These are phyloP conservation scores for Lactuca saligna DNA, from an alignment of 129 eudicot species.

Conservation along the genomic window DNA sequence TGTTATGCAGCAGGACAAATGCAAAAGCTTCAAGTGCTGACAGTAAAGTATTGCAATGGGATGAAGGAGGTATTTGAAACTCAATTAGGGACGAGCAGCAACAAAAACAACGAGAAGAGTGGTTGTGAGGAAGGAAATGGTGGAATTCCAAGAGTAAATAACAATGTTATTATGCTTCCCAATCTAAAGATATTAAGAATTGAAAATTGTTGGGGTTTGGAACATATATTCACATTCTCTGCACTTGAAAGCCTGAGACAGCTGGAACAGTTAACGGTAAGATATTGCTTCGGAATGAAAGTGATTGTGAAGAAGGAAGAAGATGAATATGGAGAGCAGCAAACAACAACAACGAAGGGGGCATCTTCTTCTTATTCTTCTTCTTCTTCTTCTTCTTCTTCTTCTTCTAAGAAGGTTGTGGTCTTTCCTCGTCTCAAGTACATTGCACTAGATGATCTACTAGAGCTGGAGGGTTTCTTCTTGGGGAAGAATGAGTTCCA, in stretches of 20 bases:
- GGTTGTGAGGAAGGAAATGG: background rate
- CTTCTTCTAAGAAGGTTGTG: background rate
- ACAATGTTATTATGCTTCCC: background rate
- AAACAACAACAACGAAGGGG: background rate
- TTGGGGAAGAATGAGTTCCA: slow-evolving; percentile 13
- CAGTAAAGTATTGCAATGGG: background rate
- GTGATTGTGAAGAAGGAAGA: slow-evolving; percentile 15
- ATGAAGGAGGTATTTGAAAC: background rate
- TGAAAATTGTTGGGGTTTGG: background rate
- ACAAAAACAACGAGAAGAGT: background rate
- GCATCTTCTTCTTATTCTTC: too few relatives aligned
- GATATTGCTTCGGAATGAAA: background rate
- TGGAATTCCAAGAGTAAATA: too few relatives aligned
- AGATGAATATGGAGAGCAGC: background rate
- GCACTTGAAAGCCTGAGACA: background rate
- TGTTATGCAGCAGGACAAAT: background rate
- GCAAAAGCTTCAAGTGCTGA: background rate
- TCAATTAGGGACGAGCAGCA: background rate
- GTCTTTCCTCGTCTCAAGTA: slow-evolving; percentile 10
- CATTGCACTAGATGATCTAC: background rate
- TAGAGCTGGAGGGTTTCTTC: slow-evolving; percentile 15
- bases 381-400: too few relatives aligned
- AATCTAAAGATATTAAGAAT: background rate
- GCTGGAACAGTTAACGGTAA: background rate
- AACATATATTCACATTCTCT: slow-evolving; percentile 15